Evolutionary conservation across 768 basidiomycete species (phyloP).

Genomic region (Amanita pseudoporphyria): DNA sequence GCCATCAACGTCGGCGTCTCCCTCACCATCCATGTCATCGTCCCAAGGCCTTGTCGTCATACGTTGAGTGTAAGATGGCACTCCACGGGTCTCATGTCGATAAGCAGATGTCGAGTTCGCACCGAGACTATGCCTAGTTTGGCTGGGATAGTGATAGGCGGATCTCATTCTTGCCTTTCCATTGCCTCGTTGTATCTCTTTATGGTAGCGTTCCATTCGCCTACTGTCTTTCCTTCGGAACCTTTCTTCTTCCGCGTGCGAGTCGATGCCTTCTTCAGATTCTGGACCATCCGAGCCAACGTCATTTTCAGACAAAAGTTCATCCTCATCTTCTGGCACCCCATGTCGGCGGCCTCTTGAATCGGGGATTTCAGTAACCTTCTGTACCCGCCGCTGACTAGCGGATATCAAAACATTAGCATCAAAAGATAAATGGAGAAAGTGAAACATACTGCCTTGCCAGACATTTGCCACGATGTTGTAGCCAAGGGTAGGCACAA

Average conservation of each 20-base stretch:
- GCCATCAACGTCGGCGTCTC: conserved; percentile 18
- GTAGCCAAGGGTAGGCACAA: conserved; percentile 76
- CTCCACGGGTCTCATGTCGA: conserved; percentile 5
- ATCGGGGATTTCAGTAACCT: conserved; percentile 43
- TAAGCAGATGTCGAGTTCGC: conserved; percentile 1
- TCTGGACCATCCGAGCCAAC: conserved; percentile 10
- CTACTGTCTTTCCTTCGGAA: conserved; percentile 12
- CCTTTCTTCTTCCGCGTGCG: conserved; percentile 15
- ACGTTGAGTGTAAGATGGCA: neutral
- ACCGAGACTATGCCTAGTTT: conserved; percentile 8
- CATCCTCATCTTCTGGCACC: conserved; percentile 17
- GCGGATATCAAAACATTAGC: neutral
- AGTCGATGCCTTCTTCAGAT: conserved; percentile 21
- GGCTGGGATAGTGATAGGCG: neutral
- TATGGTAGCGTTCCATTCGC: conserved; percentile 11
- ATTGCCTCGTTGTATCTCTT: conserved; percentile 7
- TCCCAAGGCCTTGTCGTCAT: conserved; percentile 3
- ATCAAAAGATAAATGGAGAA: neutral
- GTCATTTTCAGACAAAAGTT: conserved; percentile 19
- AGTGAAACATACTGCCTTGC: conserved; percentile 48
- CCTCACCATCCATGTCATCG: conserved; percentile 9
- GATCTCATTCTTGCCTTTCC: conserved; percentile 10
- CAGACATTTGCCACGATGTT: conserved; percentile 69
- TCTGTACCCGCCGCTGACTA: conserved; percentile 50
- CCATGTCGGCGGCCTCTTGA: conserved; percentile 20